phyloP scores from a whole-genome alignment of 2,329 filamentous ascomycete genomes.

The Mycosphaerella sp. region DNA sequence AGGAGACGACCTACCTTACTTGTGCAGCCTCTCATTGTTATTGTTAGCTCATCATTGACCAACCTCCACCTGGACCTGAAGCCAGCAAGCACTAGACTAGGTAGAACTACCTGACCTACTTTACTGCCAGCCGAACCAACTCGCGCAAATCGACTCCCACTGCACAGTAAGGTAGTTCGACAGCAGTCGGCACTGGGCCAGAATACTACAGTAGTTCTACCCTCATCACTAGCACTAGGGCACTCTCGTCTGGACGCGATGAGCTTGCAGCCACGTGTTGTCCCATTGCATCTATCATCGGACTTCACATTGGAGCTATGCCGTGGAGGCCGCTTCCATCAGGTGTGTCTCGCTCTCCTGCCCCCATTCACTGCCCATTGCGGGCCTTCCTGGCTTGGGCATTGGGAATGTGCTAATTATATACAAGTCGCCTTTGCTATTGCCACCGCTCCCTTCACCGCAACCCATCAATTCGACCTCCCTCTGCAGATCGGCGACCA shows the following conservation, averaged over 20 bases:
- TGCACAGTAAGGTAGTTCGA: no score
- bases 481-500: constrained; percentile 98
- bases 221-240: no score
- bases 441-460: constrained; percentile 88
- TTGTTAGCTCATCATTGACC: no score
- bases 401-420: constrained; percentile 1
- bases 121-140: no score
- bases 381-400: background rate
- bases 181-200: background rate
- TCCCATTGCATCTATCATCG: no score
- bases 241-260: constrained; percentile 5
- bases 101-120: no score
- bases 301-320: constrained; percentile 1
- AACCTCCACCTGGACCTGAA: no score
- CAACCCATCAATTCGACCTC: constrained; percentile 79
- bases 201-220: no score
- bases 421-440: constrained; percentile 90
- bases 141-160: no score
- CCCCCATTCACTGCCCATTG: background rate
- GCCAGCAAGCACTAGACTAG: no score
- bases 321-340: constrained; percentile 14
- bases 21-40: no score
- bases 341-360: background rate
- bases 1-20: no score
- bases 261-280: background rate